These are phyloP conservation scores for Ascochyta pisi DNA, from an alignment of 2,329 filamentous ascomycete genomes.

Conservation along the genomic window DNA sequence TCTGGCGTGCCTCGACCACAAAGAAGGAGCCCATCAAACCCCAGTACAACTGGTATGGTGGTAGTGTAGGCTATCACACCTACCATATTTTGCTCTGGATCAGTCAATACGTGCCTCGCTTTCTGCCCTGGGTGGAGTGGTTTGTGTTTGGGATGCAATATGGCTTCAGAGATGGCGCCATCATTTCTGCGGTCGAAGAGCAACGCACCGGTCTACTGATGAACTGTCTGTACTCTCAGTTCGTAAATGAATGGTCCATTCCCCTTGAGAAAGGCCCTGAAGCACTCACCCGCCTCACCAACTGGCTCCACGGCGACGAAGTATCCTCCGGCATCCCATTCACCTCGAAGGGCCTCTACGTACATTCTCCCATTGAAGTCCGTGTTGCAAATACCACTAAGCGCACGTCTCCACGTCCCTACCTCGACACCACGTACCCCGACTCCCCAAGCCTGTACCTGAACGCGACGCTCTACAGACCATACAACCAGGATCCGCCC, in stretches of 20 bases:
- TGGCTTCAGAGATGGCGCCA: conserved; percentile 76
- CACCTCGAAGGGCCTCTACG: conserved; percentile 77
- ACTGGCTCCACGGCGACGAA: conserved; percentile 84
- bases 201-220: conserved; percentile 83
- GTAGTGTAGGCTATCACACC: conserved; percentile 80
- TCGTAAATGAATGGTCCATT: conserved; percentile 97
- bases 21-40: conserved; percentile 66
- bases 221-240: conserved; percentile 98
- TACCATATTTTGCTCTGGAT: conserved; percentile 91
- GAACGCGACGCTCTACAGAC: conserved; percentile 87
- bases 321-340: conserved; percentile 77
- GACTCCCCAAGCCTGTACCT: conserved; percentile 82
- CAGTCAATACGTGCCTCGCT: conserved; percentile 76
- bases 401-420: conserved; percentile 60
- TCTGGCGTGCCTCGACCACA: conserved; percentile 88
- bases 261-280: conserved; percentile 86
- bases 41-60: conserved; percentile 78
- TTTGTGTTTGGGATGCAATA: conserved; percentile 98
- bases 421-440: conserved; percentile 73
- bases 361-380: conserved; percentile 93
- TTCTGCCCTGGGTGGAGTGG: conserved; percentile 91
- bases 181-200: conserved; percentile 78
- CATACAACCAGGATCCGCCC: conserved; percentile 79
- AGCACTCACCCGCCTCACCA: conserved; percentile 79
- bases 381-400: conserved; percentile 75